Evolutionary conservation across 148 eudicot genomes (phyloP).

Genomic region (Camellia granthamiana): DNA sequence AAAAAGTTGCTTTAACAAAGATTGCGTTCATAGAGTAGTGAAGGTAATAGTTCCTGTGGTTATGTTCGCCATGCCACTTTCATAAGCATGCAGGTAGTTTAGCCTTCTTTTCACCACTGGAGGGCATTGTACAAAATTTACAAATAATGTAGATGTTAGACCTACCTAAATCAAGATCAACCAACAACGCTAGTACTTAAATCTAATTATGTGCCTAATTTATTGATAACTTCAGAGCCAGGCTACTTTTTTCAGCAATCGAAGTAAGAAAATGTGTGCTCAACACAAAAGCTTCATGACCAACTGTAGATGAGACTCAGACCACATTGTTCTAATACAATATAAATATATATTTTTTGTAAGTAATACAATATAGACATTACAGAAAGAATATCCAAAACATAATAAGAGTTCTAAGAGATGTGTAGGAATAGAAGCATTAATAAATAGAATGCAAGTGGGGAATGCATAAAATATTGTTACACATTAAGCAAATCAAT

Average conservation of each 20-base stretch:
- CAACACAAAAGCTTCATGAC: background rate
- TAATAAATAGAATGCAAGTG: background rate
- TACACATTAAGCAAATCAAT: slow-evolving; percentile 4
- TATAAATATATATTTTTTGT: background rate
- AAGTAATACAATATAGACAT: background rate
- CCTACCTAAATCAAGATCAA: background rate
- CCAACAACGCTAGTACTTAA: background rate
- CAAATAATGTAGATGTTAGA: background rate
- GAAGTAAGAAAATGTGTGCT: background rate
- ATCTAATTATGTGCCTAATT: background rate
- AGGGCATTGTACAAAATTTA: background rate
- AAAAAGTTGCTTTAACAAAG: background rate
- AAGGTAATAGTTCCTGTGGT: background rate
- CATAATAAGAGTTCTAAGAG: background rate
- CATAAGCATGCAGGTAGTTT: background rate
- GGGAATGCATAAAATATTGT: background rate
- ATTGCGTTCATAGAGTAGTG: background rate
- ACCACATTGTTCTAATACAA: background rate
- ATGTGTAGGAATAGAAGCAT: background rate
- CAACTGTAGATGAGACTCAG: slow-evolving; percentile 7
- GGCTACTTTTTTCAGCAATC: background rate
- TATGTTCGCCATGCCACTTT: background rate
- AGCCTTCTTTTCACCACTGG: background rate
- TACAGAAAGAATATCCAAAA: background rate
- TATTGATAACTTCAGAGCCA: background rate